Evolutionary conservation across 257 asterid species (phyloP), one percentile per base, ranked within the genome.

Genomic region (Rhazya stricta): DNA sequence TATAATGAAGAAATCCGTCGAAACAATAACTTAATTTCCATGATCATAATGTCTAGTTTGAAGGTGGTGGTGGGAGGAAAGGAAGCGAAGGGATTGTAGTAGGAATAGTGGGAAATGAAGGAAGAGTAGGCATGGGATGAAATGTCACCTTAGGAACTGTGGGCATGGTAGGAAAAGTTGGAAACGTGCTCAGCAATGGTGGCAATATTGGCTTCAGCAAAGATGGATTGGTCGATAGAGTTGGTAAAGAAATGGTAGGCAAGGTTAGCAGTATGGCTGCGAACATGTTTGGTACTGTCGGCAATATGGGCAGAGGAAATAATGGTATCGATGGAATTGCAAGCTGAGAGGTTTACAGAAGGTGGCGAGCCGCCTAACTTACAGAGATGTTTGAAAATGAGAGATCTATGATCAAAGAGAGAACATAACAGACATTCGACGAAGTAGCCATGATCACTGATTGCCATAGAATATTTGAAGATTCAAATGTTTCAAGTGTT

Each of bases 31-130:
- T 9, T 6, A 53, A 65, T n/a, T n/a, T n/a, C 68, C 42, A 30
- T 60, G 37, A 13, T n/a, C n/a, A 51, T 53, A 29, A 12, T 10
- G 9, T 56, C 51, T 79, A 75, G 46, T 65, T 75, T 39, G 83
- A 83, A 25, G 86, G 80, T 19, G 84, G 86, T 5, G 86, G 79
- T 9, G 90, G 46, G 79, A 53, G 51, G 58, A 71, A 65, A 16
- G 86, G 89, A 30, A 84, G 36, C 62, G 83, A 73, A 8, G 85
- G 85, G 37, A 84, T 60, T 7, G 79, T 11, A 27, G 75, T 63
- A 6, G 89, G 80, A 37, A 80, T 74, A 2, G 34, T 41, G 37
- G 76, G 66, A n/a, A 39, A 15, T 51, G 81, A 72, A 73, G 46
- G 71, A 10, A 60, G n/a, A 21, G 72, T 48, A 0, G 81, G 80